Conservation (phyloP, 768 basidiomycete genomes). For the Phlebiopsis flavidoalba region DNA sequence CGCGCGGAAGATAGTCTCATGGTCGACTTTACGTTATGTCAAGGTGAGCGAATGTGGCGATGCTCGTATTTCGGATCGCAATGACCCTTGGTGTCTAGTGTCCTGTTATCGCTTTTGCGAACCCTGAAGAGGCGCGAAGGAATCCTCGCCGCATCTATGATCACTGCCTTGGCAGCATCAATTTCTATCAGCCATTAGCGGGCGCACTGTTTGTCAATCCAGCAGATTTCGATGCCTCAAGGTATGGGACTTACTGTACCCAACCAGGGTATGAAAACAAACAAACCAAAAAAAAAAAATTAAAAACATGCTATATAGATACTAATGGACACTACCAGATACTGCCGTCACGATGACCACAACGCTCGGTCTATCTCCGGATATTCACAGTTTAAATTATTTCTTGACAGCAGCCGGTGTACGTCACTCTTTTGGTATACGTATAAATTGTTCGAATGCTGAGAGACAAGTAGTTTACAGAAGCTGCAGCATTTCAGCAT, state of each 20-base stretch:
- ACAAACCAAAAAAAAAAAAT: too few species aligned
- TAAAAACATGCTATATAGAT: too few species aligned
- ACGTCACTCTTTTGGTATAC: conserved; percentile 16
- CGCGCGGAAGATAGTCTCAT: conserved; percentile 57
- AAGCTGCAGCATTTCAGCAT: conserved; percentile 38
- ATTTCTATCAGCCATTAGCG: conserved; percentile 56
- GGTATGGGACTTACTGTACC: conserved; percentile 38
- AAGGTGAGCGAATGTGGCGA: neutral
- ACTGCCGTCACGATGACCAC: conserved; percentile 35
- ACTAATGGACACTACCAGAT: conserved; percentile 25
- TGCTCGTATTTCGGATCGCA: neutral
- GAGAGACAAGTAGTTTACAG: conserved; percentile 28
- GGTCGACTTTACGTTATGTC: conserved; percentile 56
- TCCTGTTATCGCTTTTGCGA: conserved; percentile 32
- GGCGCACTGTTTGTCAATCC: conserved; percentile 28
- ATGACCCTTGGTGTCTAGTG: conserved; percentile 23
- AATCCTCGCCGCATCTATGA: conserved; percentile 46
- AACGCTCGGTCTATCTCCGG: conserved; percentile 40
- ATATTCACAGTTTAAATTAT: conserved; percentile 39
- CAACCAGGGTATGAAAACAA: conserved; percentile 13
- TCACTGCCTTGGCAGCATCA: conserved; percentile 41
- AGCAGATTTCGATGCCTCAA: conserved; percentile 18
- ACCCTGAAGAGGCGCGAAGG: conserved; percentile 49
- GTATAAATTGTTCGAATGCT: neutral
- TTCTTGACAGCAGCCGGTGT: conserved; percentile 61